Percentiles rank a stretch among this genome's conserved stretches.
These are phyloP conservation scores for Helianthus annuus DNA, from an alignment of 129 eudicot genomes.

Conservation along the genomic window DNA sequence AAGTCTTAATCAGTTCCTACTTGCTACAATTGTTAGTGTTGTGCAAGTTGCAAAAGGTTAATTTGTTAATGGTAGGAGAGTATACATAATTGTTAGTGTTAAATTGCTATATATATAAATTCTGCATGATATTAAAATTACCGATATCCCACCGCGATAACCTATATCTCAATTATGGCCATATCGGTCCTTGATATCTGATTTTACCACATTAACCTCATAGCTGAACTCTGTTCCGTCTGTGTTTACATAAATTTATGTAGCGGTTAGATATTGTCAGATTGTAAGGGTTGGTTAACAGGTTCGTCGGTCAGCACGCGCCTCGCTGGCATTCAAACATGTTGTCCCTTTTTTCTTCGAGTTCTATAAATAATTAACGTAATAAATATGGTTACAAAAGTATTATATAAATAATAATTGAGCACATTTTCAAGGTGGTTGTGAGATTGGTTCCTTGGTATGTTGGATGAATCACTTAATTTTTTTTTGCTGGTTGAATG, in stretches of 20 bases:
- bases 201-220: too few species aligned
- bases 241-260: not conserved
- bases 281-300: not conserved
- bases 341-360: not conserved
- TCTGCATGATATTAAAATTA: too few species aligned
- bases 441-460: slow-evolving; percentile 10
- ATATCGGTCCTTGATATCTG: too few species aligned
- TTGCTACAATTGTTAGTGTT: too few species aligned
- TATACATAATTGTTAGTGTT: too few species aligned
- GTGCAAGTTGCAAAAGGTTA: too few species aligned
- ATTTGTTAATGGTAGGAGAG: too few species aligned
- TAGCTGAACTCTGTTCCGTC: not conserved
- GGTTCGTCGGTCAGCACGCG: not conserved
- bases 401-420: not conserved
- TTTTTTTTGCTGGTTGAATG: not conserved
- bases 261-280: not conserved
- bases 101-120: too few species aligned
- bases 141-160: too few species aligned
- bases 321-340: not conserved
- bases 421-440: slow-evolving; percentile 7
- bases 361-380: not conserved
- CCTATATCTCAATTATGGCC: too few species aligned
- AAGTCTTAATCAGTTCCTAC: too few species aligned
- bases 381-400: not conserved
- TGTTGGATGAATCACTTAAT: slow-evolving; percentile 1